These are phyloP conservation scores for Tripidium arundinaceum DNA, from an alignment of 202 grass and related monocot genomes.

Conservation along the genomic window DNA sequence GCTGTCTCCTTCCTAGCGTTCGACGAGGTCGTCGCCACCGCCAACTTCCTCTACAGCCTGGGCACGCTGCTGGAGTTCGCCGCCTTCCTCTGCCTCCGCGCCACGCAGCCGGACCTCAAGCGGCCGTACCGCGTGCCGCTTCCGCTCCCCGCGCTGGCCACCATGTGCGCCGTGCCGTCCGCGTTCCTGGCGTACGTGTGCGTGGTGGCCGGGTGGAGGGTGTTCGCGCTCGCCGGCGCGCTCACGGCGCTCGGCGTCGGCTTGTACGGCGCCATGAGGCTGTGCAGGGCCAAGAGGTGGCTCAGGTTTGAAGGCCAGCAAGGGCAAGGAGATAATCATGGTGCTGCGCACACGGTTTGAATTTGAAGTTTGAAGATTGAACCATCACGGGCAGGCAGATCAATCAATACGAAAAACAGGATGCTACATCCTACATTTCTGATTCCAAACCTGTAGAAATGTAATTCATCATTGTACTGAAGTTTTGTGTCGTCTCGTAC, in stretches of 20 bases:
- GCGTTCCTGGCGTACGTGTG: slow-evolving; percentile 44
- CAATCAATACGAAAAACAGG: too few species aligned
- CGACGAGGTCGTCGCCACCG: slow-evolving; percentile 48
- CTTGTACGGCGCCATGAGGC: slow-evolving; percentile 34
- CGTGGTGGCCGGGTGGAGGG: slow-evolving; percentile 34
- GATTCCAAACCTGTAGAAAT: background rate
- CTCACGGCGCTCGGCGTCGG: slow-evolving; percentile 35
- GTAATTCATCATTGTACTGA: background rate
- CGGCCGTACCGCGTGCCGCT: slow-evolving; percentile 59
- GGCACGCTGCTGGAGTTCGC: slow-evolving; percentile 63
- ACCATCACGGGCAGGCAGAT: too few species aligned
- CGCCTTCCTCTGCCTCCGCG: slow-evolving; percentile 53
- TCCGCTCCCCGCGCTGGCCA: slow-evolving; percentile 9
- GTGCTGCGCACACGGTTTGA: background rate
- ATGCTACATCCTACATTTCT: background rate
- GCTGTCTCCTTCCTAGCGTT: slow-evolving; percentile 51
- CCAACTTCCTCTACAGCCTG: slow-evolving; percentile 62
- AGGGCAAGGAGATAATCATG: background rate
- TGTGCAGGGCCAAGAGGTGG: slow-evolving; percentile 40
- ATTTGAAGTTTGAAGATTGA: background rate
- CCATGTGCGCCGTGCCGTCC: slow-evolving; percentile 48
- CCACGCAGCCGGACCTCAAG: slow-evolving; percentile 21
- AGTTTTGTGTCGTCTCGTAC: background rate
- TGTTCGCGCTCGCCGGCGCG: slow-evolving; percentile 16
- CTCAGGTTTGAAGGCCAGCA: slow-evolving; percentile 28